Conservation (phyloP, 495 filamentous ascomycete species). For the Xylaria scruposa region DNA sequence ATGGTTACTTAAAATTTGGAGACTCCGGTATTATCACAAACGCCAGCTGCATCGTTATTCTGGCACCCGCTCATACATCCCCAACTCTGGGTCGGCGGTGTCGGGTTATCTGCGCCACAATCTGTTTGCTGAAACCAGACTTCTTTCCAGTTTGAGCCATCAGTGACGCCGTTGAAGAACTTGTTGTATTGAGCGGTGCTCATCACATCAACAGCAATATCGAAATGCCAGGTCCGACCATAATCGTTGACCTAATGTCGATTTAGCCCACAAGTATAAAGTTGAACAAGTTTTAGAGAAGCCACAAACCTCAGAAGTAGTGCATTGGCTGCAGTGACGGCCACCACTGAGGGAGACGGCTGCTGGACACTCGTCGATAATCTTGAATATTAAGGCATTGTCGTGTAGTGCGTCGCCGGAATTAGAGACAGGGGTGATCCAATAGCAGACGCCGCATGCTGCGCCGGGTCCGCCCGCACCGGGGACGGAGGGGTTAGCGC, state of each 20-base stretch:
- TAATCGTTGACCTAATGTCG: not conserved
- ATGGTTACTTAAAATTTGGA: not conserved
- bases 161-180: constrained; percentile 1
- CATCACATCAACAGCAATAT: not conserved
- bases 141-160: not conserved
- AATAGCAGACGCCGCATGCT: not conserved
- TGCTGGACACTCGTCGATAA: not conserved
- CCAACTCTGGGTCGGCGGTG: not conserved
- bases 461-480: not conserved
- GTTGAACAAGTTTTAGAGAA: not conserved
- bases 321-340: constrained; percentile 1
- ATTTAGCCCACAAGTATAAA: not conserved
- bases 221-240: not conserved
- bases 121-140: not conserved
- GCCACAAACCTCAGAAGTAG: not conserved
- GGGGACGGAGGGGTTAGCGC: not conserved
- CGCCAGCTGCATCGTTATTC: not conserved
- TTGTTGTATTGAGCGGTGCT: not conserved
- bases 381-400: not conserved
- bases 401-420: not conserved
- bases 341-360: not conserved
- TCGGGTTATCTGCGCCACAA: not conserved
- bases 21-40: not conserved
- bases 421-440: constrained; percentile 1
- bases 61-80: not conserved